Base-by-base conservation (phyloP, 441 rosid genomes). In the Bocquillonia castaneifolia region DNA sequence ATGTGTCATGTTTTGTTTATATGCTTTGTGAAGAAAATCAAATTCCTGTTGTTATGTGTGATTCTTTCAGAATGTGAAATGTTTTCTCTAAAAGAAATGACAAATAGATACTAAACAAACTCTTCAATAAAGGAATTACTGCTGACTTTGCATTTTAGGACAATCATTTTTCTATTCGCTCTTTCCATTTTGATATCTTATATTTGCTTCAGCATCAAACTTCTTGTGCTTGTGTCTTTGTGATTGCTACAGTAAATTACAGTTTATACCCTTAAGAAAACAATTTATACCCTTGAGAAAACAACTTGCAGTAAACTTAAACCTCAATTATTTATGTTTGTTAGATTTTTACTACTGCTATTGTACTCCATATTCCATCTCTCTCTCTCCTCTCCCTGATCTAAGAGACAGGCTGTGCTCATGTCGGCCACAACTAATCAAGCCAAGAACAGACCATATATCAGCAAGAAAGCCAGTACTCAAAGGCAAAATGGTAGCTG, bases 401-500 rank as follows among this genome's bases (percentile, higher is more conserved):
- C 39, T 44, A 36, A 3, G 50, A 25, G 34, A 37, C 36, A 7
- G 20, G 9, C 39, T 59, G 5, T 17, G 52, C 14, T 61, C 59
- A 57, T 70, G 76, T 48, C 73, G n/a, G 44, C 57, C 37, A 69
- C 48, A 45, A 63, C 58, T 36, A 76, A 57, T 71, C 71, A 70
- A 67, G 66, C 17, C 23, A 53, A 62, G 20, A 76, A 66, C 58
- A 76, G 72, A 37, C 71, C 63, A 47, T 75, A 78, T 70, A 40
- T 69, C 32, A 80, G 68, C 65, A 62, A 77, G 66, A 72, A 72
- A 68, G 68, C 72, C 50, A 47, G 65, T 51, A 40, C 75, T 58
- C 58, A 32, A n/a, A 73, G 74, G 61, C 74, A 61, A 56, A 72
- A 62, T 47, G 14, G 62, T 25, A 2, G 44, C 48, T 23, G 22